phyloP scores from a whole-genome alignment of 306 rosid genomes.

The Acmispon strigosus region DNA sequence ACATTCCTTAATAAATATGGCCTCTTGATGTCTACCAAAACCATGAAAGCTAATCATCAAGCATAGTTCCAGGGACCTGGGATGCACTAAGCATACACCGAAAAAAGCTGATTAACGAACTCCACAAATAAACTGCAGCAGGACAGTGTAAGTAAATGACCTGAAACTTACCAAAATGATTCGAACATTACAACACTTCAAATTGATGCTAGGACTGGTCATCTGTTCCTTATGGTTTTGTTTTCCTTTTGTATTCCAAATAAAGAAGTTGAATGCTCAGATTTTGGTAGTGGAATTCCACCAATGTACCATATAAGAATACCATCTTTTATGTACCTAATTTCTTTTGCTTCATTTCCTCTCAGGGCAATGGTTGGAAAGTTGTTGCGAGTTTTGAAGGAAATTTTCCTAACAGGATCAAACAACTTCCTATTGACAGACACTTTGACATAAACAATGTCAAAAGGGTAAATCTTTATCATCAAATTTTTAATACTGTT shows the following conservation, averaged over 20 bases:
- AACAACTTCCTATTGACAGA: conserved; percentile 90
- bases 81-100: not conserved
- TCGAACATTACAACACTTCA: conserved; percentile 12
- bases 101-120: not conserved
- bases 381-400: conserved; percentile 99
- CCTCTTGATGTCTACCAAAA: conserved; percentile 3
- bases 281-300: not conserved
- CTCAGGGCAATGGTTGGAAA: conserved; percentile 96
- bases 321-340: conserved; percentile 5
- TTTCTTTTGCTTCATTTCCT: conserved; percentile 13
- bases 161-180: not conserved
- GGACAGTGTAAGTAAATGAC: not conserved
- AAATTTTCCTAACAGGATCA: conserved; percentile 86
- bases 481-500: not conserved
- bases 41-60: not conserved
- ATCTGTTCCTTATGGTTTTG: not conserved
- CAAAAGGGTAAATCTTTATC: conserved; percentile 61
- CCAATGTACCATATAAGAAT: not conserved
- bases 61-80: not conserved
- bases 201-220: not conserved
- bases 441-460: conserved; percentile 96
- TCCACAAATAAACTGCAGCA: not conserved
- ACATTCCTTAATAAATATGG: not conserved
- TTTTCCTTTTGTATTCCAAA: not conserved
- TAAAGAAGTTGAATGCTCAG: not conserved